Conservation (phyloP, 2,329 filamentous ascomycete species). For the Hansfordia pulvinata region DNA sequence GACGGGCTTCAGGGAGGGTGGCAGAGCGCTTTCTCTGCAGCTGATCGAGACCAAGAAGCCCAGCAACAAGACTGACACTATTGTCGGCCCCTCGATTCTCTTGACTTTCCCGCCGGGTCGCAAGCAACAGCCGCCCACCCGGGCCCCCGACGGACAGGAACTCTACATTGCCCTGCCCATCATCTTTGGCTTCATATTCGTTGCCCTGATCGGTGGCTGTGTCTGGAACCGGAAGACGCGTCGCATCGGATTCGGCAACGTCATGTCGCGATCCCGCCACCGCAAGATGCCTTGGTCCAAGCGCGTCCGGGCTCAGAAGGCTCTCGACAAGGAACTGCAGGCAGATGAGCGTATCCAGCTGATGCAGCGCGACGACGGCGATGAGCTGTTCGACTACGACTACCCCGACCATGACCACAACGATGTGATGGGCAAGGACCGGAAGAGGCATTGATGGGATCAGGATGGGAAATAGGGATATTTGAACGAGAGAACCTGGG, state of each 20-base stretch:
- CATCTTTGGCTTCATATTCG: conserved; percentile 29
- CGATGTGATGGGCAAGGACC: too few relatives aligned
- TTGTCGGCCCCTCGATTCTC: conserved; percentile 26
- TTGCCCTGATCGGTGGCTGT: conserved; percentile 39
- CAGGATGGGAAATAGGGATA: too few relatives aligned
- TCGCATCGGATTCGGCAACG: conserved; percentile 33
- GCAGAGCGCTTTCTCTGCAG: too few relatives aligned
- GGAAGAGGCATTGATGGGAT: too few relatives aligned
- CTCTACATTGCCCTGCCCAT: conserved; percentile 39
- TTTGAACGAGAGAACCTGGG: too few relatives aligned
- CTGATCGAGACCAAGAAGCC: conserved; percentile 24
- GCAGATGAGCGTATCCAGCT: conserved; percentile 28
- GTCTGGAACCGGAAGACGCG: conserved; percentile 41
- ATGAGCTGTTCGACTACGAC: conserved; percentile 14
- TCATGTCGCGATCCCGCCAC: conserved; percentile 31
- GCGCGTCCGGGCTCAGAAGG: conserved; percentile 17
- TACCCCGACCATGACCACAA: too few relatives aligned
- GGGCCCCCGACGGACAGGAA: conserved; percentile 22
- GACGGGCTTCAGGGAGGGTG: too few relatives aligned
- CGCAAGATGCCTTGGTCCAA: conserved; percentile 31
- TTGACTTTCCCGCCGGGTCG: conserved; percentile 22
- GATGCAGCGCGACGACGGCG: conserved; percentile 19
- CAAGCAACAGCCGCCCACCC: conserved; percentile 14
- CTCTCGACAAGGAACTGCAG: conserved; percentile 18
- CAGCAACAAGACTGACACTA: conserved; percentile 12